Percentiles rank a stretch among this genome's conserved stretches.
phyloP scores from a whole-genome alignment of 2,329 filamentous ascomycete genomes.

The Curvularia eragrostidis region DNA sequence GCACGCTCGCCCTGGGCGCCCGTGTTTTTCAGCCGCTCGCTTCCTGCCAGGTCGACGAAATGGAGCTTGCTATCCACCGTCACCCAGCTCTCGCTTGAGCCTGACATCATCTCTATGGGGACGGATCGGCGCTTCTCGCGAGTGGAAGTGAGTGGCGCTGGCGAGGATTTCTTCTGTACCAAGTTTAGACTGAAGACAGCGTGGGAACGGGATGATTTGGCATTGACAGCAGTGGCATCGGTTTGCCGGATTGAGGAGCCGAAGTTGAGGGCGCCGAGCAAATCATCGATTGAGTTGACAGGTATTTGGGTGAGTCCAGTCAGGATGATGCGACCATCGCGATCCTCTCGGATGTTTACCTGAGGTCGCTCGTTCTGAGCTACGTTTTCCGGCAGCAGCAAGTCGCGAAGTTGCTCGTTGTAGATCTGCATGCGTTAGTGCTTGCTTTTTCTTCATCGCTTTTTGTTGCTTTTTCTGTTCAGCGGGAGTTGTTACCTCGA shows the following conservation, averaged over 20 bases:
- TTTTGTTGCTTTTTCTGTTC: constrained; percentile 3
- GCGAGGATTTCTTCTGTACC: constrained; percentile 77
- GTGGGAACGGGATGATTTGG: constrained; percentile 95
- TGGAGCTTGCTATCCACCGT: constrained; percentile 98
- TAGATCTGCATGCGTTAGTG: constrained; percentile 72
- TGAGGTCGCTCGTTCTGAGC: constrained; percentile 72
- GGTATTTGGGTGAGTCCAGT: constrained; percentile 88
- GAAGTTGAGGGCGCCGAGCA: constrained; percentile 87
- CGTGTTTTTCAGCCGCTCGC: constrained; percentile 96
- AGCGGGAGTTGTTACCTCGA: constrained; percentile 60
- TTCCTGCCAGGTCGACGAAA: constrained; percentile 96
- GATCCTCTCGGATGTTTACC: constrained; percentile 93
- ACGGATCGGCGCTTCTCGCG: constrained; percentile 87
- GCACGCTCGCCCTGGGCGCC: constrained; percentile 93
- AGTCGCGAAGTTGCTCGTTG: constrained; percentile 92
- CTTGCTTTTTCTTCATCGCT: constrained; percentile 1
- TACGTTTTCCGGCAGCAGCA: constrained; percentile 79
- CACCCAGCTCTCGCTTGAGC: constrained; percentile 65
- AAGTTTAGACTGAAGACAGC: constrained; percentile 96
- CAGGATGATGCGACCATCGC: constrained; percentile 90
- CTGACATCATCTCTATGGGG: constrained; percentile 78
- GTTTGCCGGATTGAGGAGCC: constrained; percentile 95
- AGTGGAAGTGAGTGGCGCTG: constrained; percentile 54
- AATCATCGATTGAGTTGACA: constrained; percentile 89
- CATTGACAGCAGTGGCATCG: constrained; percentile 95